These are phyloP conservation scores for Phyllosticta ampelicida DNA, from an alignment of 2,329 filamentous ascomycete genomes.

Conservation along the genomic window DNA sequence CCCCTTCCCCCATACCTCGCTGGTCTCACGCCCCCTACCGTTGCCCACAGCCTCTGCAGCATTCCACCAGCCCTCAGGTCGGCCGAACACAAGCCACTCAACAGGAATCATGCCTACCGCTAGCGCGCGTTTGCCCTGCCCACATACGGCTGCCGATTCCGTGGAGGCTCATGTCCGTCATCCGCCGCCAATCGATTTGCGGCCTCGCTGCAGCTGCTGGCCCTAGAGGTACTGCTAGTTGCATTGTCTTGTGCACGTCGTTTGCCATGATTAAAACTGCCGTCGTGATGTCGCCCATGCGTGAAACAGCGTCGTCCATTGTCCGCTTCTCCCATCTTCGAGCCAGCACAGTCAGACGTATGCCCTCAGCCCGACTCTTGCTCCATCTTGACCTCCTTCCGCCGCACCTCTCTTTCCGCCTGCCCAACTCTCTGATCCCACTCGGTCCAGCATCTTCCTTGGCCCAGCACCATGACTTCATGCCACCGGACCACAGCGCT, in stretches of 20 bases:
- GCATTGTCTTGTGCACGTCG: not conserved
- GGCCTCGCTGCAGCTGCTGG: not conserved
- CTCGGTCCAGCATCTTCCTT: conserved; percentile 58
- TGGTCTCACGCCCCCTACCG: not conserved
- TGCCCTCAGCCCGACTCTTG: conserved; percentile 35
- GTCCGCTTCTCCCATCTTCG: no score
- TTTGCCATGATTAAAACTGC: not conserved
- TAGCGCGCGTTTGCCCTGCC: not conserved
- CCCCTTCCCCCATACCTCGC: not conserved
- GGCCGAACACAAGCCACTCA: not conserved
- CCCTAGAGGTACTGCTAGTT: not conserved
- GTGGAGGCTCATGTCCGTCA: not conserved
- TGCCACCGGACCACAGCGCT: conserved; percentile 51
- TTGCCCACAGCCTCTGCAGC: not conserved
- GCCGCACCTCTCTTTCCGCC: conserved; percentile 54
- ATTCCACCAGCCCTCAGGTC: not conserved
- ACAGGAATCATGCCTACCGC: not conserved
- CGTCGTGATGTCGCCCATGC: not conserved
- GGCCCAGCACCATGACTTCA: conserved; percentile 56
- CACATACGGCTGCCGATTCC: not conserved
- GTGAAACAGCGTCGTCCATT: not conserved
- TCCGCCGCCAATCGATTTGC: not conserved
- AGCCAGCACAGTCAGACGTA: not conserved
- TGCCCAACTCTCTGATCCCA: conserved; percentile 57
- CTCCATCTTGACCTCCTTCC: conserved; percentile 48